phyloP scores from a whole-genome alignment of 2,329 filamentous ascomycete genomes.

The Xylaria sp. region DNA sequence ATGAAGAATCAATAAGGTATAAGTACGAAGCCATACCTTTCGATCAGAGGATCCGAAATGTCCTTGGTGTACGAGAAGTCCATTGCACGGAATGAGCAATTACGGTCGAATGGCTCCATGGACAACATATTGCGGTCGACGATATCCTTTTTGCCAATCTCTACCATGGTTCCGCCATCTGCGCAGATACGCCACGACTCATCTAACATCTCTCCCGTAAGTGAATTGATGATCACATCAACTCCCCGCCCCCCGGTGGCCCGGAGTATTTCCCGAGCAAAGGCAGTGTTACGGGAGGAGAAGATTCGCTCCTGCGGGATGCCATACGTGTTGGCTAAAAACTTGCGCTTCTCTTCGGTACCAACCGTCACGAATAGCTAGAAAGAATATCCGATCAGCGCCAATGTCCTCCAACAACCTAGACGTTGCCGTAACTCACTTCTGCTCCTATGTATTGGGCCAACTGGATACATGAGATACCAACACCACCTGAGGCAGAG shows the following conservation, averaged over 20 bases:
- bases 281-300: background rate
- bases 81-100: slow-evolving; percentile 28
- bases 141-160: slow-evolving; percentile 31
- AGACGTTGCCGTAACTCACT: background rate
- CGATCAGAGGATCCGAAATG: background rate
- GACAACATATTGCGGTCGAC: slow-evolving; percentile 25
- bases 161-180: slow-evolving; percentile 29
- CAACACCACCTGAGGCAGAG: slow-evolving; percentile 27
- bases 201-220: slow-evolving; percentile 23
- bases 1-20: too few relatives aligned
- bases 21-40: too few relatives aligned
- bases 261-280: background rate
- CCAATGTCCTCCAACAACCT: too few relatives aligned
- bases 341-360: slow-evolving; percentile 30
- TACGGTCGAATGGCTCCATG: slow-evolving; percentile 32
- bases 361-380: slow-evolving; percentile 26
- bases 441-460: slow-evolving; percentile 15
- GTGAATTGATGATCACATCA: slow-evolving; percentile 17
- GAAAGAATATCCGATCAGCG: background rate
- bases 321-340: slow-evolving; percentile 14
- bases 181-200: slow-evolving; percentile 27
- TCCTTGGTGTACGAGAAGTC: slow-evolving; percentile 22
- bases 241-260: slow-evolving; percentile 1
- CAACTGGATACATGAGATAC: slow-evolving; percentile 25
- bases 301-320: background rate